phyloP scores from a whole-genome alignment of 306 rosid genomes.

The Ormosia emarginata region DNA sequence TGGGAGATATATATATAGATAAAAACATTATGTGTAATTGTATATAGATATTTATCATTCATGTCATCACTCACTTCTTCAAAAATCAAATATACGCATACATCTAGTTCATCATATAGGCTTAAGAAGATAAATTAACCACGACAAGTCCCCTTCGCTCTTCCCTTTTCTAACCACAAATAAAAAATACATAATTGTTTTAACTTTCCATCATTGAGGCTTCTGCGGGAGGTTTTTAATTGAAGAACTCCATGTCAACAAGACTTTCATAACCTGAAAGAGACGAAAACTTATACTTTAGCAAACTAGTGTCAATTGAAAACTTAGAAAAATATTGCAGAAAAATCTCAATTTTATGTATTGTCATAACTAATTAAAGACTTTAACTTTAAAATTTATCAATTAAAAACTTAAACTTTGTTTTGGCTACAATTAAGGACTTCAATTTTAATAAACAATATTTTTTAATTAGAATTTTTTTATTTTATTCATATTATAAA shows the following conservation, averaged over 20 bases:
- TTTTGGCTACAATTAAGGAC: too few relatives aligned
- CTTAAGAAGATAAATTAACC: background rate
- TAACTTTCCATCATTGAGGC: constrained; percentile 1
- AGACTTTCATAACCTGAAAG: constrained; percentile 13
- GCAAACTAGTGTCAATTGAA: background rate
- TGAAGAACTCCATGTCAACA: background rate
- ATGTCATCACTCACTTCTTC: background rate
- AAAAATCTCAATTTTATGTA: too few relatives aligned
- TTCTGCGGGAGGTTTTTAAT: background rate
- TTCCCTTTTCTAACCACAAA: background rate
- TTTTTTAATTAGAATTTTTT: too few relatives aligned
- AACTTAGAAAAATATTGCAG: too few relatives aligned
- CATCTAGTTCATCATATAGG: background rate
- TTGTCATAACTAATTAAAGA: too few relatives aligned
- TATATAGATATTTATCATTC: background rate
- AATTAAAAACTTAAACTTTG: too few relatives aligned
- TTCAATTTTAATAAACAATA: too few relatives aligned
- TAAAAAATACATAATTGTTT: background rate
- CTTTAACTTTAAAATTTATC: too few relatives aligned
- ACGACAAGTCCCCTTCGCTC: background rate
- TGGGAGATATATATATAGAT: background rate
- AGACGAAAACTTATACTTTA: background rate
- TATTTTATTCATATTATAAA: too few relatives aligned
- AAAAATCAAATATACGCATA: background rate
- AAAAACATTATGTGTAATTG: background rate